Percentiles rank a stretch among this genome's conserved stretches.
Evolutionary conservation across 2,329 filamentous ascomycete species (phyloP).

Genomic region (Blumeriella jaapii): DNA sequence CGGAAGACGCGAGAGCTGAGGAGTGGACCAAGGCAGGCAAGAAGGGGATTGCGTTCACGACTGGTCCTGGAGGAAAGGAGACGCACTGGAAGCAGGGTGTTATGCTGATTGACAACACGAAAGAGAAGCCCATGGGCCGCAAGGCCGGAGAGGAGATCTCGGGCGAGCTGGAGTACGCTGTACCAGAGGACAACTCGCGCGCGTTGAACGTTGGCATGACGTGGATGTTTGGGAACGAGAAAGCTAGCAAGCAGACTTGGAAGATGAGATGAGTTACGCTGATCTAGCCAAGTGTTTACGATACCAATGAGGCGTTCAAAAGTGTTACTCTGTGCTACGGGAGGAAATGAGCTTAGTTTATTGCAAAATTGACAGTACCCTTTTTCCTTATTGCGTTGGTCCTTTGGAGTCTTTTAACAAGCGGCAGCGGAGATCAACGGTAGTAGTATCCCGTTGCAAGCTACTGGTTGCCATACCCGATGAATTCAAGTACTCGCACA

Average conservation of each 20-base stretch:
- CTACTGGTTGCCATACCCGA: too few species aligned
- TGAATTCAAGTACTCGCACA: too few species aligned
- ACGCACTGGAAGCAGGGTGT: conserved; percentile 91
- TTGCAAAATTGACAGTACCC: neutral
- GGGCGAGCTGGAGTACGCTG: conserved; percentile 60
- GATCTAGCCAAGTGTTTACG: neutral
- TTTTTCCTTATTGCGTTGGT: too few species aligned
- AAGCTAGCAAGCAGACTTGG: conserved; percentile 22
- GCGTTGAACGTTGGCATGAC: conserved; percentile 52
- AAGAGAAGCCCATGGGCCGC: conserved; percentile 34
- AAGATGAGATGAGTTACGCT: conserved; percentile 25
- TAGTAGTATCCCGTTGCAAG: too few species aligned
- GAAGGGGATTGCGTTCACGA: conserved; percentile 73
- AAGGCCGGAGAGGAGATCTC: conserved; percentile 46
- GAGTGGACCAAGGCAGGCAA: conserved; percentile 46
- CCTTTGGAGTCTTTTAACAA: too few species aligned
- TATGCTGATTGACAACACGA: conserved; percentile 48
- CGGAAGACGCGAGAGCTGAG: conserved; percentile 44
- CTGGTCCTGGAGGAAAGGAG: conserved; percentile 60
- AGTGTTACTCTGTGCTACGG: neutral
- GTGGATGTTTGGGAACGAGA: conserved; percentile 36
- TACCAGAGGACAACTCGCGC: conserved; percentile 57
- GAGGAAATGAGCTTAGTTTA: neutral
- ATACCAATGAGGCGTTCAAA: neutral
- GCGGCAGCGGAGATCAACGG: too few species aligned